phyloP scores from a whole-genome alignment of 805 yeast species.

The Candida awuae region DNA sequence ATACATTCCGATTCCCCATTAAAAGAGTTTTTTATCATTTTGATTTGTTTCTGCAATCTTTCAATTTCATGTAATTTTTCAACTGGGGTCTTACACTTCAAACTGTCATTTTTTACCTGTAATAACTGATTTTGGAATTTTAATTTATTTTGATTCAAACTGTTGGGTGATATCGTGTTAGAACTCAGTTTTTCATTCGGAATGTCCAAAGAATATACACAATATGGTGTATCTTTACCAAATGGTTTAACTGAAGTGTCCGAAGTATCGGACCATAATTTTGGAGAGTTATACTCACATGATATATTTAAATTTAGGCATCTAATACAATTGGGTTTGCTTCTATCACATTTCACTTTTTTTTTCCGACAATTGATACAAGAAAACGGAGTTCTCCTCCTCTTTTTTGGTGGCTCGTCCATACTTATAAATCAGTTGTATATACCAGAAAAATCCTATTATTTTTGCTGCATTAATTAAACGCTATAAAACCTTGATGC shows the following conservation, averaged over 20 bases:
- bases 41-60: neutral
- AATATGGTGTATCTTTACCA: neutral
- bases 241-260: neutral
- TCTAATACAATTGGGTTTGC: conserved; percentile 17
- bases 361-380: conserved; percentile 18
- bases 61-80: neutral
- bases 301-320: conserved; percentile 12
- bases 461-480: too few relatives aligned
- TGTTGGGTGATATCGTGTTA: too few relatives aligned
- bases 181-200: too few relatives aligned
- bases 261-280: conserved; percentile 6
- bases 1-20: conserved; percentile 6
- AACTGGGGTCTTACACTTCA: neutral
- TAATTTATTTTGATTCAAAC: neutral
- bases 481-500: too few relatives aligned
- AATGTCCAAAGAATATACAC: neutral
- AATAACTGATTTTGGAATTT: neutral
- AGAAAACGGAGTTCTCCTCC: conserved; percentile 20
- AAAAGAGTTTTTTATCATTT: neutral
- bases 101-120: neutral
- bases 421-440: neutral
- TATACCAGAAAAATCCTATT: neutral
- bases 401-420: conserved; percentile 10
- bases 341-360: conserved; percentile 22
- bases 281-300: conserved; percentile 18